phyloP scores from a whole-genome alignment of 148 eudicot genomes.

The Camellia lanceoleosa region DNA sequence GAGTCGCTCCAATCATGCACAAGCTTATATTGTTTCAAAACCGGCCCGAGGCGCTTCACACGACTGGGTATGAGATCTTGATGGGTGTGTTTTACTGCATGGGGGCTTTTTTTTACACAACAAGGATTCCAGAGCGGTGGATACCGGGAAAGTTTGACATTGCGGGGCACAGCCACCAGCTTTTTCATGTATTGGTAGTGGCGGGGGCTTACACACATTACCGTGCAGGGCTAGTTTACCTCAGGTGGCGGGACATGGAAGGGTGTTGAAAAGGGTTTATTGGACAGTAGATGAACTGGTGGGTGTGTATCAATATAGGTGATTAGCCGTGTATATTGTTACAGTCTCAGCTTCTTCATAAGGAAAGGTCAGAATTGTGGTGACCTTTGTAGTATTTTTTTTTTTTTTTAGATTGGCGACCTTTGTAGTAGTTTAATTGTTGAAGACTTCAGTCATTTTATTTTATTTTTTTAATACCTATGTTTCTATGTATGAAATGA shows the following conservation, averaged over 20 bases:
- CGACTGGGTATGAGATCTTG: conserved; percentile 78
- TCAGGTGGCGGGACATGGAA: conserved; percentile 83
- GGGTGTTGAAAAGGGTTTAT: conserved; percentile 44
- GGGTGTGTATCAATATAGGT: no score
- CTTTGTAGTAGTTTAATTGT: no score
- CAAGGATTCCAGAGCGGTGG: conserved; percentile 88
- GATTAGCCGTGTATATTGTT: no score
- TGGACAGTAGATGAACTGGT: no score
- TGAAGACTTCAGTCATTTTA: no score
- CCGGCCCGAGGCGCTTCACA: conserved; percentile 71
- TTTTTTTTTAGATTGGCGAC: no score
- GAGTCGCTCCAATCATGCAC: conserved; percentile 68
- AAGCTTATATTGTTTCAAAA: conserved; percentile 67
- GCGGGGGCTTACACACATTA: conserved; percentile 95
- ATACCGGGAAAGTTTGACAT: conserved; percentile 95
- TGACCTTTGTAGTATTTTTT: no score
- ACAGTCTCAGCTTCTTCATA: no score
- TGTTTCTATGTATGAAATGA: no score
- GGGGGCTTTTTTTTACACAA: conserved; percentile 76
- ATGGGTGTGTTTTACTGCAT: conserved; percentile 83
- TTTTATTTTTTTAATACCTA: no score
- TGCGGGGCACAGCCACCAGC: conserved; percentile 91
- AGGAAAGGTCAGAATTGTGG: no score
- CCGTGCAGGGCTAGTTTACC: conserved; percentile 74
- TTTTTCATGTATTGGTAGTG: conserved; percentile 82